Evolutionary conservation across 441 rosid species (phyloP).

Genomic region (Adansonia grandidieri): DNA sequence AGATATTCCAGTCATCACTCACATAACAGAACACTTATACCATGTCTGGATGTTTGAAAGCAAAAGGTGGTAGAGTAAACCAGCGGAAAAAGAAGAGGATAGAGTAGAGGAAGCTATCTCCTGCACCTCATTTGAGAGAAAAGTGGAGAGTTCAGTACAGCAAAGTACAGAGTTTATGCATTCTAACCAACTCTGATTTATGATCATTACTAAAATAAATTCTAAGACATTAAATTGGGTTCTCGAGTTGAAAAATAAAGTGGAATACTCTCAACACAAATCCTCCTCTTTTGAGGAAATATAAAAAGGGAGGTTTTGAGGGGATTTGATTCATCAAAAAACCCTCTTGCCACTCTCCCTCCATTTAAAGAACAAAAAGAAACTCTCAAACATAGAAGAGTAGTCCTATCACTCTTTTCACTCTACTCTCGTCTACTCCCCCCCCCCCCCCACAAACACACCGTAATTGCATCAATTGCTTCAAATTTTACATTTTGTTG

Average conservation of each 20-base stretch:
- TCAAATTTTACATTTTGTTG: background rate
- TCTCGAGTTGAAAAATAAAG: slow-evolving; percentile 8
- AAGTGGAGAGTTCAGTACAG: background rate
- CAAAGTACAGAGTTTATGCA: slow-evolving; percentile 7
- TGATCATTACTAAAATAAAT: background rate
- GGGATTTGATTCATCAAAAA: background rate
- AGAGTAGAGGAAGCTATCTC: slow-evolving; percentile 13
- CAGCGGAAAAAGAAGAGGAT: background rate
- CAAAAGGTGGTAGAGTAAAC: background rate
- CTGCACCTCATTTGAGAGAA: background rate
- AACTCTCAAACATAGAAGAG: background rate
- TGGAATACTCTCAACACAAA: background rate
- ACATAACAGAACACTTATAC: background rate
- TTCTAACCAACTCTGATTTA: background rate
- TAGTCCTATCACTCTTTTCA: background rate
- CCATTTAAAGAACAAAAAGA: background rate
- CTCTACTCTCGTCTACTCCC: slow-evolving; percentile 15
- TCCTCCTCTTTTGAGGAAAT: background rate
- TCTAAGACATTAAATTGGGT: background rate
- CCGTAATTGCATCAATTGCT: background rate
- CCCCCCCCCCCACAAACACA: background rate
- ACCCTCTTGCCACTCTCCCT: background rate
- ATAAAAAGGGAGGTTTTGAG: slow-evolving; percentile 5
- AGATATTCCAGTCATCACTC: background rate
- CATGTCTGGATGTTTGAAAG: background rate